Percentiles rank a stretch among this genome's conserved stretches.
These are phyloP conservation scores for Colletotrichum sublineola DNA, from an alignment of 2,329 filamentous ascomycete species.

Conservation along the genomic window DNA sequence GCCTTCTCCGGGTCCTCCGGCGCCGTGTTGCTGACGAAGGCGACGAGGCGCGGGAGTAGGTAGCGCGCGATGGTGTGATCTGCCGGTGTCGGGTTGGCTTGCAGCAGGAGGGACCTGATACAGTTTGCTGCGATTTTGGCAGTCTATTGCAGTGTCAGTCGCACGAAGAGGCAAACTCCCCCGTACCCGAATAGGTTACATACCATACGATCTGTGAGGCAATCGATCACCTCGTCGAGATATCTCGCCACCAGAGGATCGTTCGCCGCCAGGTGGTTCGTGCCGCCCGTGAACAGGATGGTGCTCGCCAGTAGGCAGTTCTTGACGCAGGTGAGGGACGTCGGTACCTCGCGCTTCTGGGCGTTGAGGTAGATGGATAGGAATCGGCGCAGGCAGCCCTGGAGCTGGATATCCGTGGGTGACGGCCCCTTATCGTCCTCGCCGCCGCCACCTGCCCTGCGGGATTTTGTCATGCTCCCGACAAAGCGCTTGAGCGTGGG, in stretches of 20 bases:
- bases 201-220: constrained; percentile 83
- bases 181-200: constrained; percentile 52
- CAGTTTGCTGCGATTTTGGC: constrained; percentile 93
- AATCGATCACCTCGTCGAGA: constrained; percentile 86
- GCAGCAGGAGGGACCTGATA: constrained; percentile 83
- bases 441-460: constrained; percentile 47
- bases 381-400: constrained; percentile 86
- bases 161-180: not conserved
- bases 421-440: constrained; percentile 53
- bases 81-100: constrained; percentile 71
- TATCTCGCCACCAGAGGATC: constrained; percentile 83
- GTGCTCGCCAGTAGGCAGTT: constrained; percentile 91
- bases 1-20: constrained; percentile 85
- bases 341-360: constrained; percentile 80
- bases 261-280: constrained; percentile 78
- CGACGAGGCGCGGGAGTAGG: constrained; percentile 80
- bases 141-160: constrained; percentile 63
- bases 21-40: constrained; percentile 78
- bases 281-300: constrained; percentile 86
- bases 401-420: constrained; percentile 77
- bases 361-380: constrained; percentile 82
- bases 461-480: constrained; percentile 73
- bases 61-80: constrained; percentile 81
- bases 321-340: constrained; percentile 89
- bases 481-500: constrained; percentile 95